Conservation (phyloP, 1,284 basidiomycete species). For the Cutaneotrichosporon arboriforme region DNA sequence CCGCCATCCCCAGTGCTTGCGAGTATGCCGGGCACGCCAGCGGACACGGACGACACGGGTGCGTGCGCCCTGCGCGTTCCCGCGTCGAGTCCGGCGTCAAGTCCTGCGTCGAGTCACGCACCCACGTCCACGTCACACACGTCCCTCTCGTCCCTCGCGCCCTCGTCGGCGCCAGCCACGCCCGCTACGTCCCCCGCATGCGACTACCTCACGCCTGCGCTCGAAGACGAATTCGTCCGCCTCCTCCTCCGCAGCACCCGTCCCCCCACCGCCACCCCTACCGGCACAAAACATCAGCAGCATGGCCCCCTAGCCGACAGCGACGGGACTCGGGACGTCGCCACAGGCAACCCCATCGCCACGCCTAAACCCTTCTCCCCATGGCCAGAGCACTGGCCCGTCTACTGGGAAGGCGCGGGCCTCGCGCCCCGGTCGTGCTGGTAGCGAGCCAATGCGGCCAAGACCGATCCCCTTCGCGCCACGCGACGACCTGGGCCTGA, state of each 20-base stretch:
- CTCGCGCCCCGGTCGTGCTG: slow-evolving; percentile 5
- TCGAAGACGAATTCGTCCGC: slow-evolving; percentile 10
- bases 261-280: not conserved
- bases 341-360: not conserved
- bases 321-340: too few relatives aligned
- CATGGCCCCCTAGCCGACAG: too few relatives aligned
- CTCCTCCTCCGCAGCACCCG: not conserved
- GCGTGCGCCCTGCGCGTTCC: too few relatives aligned
- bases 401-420: slow-evolving; percentile 22
- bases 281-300: too few relatives aligned
- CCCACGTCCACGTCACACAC: not conserved
- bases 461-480: not conserved
- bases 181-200: not conserved
- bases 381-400: slow-evolving; percentile 20
- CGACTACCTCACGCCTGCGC: not conserved
- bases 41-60: not conserved
- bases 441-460: not conserved
- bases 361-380: not conserved
- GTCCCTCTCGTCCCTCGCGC: not conserved
- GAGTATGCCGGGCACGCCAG: not conserved
- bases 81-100: too few relatives aligned
- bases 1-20: not conserved
- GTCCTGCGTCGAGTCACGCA: too few relatives aligned
- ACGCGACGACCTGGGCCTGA: too few relatives aligned
- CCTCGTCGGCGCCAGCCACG: not conserved